Evolutionary conservation across 768 basidiomycete genomes (phyloP), one percentile per base, ranked within the genome.

Genomic region (Tulasnella sp.): DNA sequence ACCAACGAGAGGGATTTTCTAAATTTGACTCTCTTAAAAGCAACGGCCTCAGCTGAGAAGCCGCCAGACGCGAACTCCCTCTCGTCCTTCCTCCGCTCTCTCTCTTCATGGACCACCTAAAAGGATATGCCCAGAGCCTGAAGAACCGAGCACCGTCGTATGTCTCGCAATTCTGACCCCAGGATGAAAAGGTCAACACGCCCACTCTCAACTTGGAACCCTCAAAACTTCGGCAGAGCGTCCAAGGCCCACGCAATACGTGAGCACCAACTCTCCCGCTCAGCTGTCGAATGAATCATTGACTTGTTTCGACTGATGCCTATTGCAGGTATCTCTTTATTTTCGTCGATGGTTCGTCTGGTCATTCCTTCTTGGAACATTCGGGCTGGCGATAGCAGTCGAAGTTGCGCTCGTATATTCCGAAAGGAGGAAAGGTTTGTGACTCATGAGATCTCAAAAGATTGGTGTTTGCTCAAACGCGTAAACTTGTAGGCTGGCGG

Each of bases 251-350:
- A 69, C 16, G 29, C 39, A 44, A 69, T 69, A 39, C 37, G 67
- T 69, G 42, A 41, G 67, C 9, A n/a, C n/a, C n/a, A n/a, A n/a
- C n/a, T n/a, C n/a, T n/a, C n/a, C n/a, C n/a, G n/a, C n/a, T n/a
- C n/a, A n/a, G n/a, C n/a, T n/a, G n/a, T n/a, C n/a, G n/a, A n/a
- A n/a, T n/a, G n/a, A n/a, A n/a, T n/a, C n/a, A n/a, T n/a, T n/a
- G n/a, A n/a, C n/a, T n/a, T n/a, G n/a, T n/a, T n/a, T n/a, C n/a
- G n/a, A n/a, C n/a, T n/a, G n/a, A n/a, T n/a, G n/a, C n/a, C n/a
- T n/a, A n/a, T n/a, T n/a, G n/a, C n/a, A 72, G 71, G 8, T 72
- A 34, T 62, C 71, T 19, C 39, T 42, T 34, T 63, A 37, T 36
- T 62, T 72, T 39, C 52, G 62, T 22, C 32, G 17, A 63, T 66